A percentile compares a stretch with the other conserved stretches of the same genome.
These are phyloP conservation scores for Diaporthe sp. DNA, from an alignment of 2,329 filamentous ascomycete genomes.

Conservation along the genomic window DNA sequence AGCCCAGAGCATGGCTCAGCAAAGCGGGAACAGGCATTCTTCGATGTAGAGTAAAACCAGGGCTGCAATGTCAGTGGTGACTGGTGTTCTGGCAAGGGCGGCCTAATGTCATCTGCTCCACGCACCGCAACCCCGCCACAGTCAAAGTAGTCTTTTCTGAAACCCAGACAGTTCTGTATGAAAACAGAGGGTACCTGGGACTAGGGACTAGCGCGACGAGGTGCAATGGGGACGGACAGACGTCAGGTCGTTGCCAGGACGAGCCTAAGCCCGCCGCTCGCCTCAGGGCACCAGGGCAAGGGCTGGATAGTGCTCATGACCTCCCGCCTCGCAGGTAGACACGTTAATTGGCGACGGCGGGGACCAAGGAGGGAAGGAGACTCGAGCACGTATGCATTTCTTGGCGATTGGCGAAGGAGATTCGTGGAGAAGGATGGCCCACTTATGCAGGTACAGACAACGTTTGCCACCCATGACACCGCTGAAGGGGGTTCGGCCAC, in stretches of 20 bases:
- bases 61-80: not conserved
- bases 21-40: not conserved
- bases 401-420: not conserved
- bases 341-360: not conserved
- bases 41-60: constrained; percentile 1
- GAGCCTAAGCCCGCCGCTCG: not conserved
- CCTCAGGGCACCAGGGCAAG: not conserved
- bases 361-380: not conserved
- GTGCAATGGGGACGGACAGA: not conserved
- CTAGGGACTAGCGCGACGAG: not conserved
- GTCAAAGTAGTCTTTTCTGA: not conserved
- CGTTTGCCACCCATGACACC: not conserved
- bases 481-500: not conserved
- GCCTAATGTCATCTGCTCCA: not conserved
- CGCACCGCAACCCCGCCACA: constrained; percentile 4
- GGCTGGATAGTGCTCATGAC: constrained; percentile 5
- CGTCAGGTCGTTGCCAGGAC: not conserved
- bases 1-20: constrained; percentile 18
- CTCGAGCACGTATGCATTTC: not conserved
- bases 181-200: not conserved
- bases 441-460: constrained; percentile 23
- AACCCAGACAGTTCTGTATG: constrained; percentile 12
- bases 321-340: not conserved
- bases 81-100: not conserved
- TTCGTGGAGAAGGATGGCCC: not conserved